Percentiles rank a stretch among this genome's conserved stretches.
Evolutionary conservation across 148 eudicot genomes (phyloP).

Genomic region (Cornus florida): DNA sequence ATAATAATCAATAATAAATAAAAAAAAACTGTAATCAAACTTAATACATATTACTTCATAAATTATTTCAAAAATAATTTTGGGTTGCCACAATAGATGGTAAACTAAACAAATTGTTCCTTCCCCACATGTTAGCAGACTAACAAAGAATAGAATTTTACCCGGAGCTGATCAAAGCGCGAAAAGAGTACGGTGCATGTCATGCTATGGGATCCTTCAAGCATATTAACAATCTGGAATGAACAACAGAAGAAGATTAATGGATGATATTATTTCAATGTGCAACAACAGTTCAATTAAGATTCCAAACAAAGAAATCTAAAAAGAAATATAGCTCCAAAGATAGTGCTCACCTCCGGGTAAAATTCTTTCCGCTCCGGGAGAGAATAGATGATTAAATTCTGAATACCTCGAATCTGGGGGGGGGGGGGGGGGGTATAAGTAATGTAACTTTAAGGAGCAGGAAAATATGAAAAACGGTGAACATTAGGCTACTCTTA

Average conservation of each 20-base stretch:
- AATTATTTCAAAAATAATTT: too few species aligned
- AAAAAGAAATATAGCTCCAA: background rate
- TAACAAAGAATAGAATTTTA: conserved; percentile 28
- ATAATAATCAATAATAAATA: too few species aligned
- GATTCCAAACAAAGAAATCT: background rate
- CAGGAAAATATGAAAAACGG: too few species aligned
- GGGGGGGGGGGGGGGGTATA: too few species aligned
- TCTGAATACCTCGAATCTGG: conserved; percentile 89
- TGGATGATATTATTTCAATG: background rate
- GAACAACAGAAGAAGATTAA: background rate
- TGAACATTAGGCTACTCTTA: background rate
- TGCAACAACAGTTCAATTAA: background rate
- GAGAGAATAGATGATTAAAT: conserved; percentile 82
- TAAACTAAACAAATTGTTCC: too few species aligned
- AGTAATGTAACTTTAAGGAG: background rate
- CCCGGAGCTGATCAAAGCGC: conserved; percentile 70
- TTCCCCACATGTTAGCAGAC: background rate
- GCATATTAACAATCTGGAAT: conserved; percentile 84
- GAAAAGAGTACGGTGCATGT: conserved; percentile 76
- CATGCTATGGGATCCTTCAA: conserved; percentile 73
- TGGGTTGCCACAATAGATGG: too few species aligned
- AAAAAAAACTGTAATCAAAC: too few species aligned
- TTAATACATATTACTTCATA: too few species aligned
- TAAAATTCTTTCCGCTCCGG: conserved; percentile 97
- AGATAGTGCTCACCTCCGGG: conserved; percentile 70